Evolutionary conservation across 2,329 filamentous ascomycete species (phyloP), one percentile per base, ranked within the genome.

Genomic region (Aspergillus cejpii): DNA sequence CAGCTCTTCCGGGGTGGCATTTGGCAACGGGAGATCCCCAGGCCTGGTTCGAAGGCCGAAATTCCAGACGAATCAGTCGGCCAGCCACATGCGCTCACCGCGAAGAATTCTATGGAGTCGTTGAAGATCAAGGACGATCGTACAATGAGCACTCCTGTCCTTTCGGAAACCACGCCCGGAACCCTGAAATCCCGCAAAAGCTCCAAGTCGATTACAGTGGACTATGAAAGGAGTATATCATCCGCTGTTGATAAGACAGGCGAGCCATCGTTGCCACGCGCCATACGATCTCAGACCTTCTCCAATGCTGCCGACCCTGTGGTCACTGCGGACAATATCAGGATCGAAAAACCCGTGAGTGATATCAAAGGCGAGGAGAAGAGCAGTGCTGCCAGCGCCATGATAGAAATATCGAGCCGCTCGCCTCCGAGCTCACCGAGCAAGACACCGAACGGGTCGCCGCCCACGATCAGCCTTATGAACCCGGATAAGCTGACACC

Each of bases 1-100:
- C 88, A 95, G 63, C 70, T 73, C 15, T 89, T 87, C 75, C 79
- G 92, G 55, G 92, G 91, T 8, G 92, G 92, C 0, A 85, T 97
- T 15, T 98, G 81, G 81, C 66, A 74, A 50, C 66, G 71, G 43
- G 67, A 70, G 17, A 52, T 56, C 14, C 63, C 69, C 4, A 76
- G 75, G 41, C 61, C 67, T 3, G 63, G 63, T n/a, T 51, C 65
- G 3, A 58, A 62, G 38, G 51, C 56, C 15, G 63, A 68, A 26
- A 66, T 68, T 31, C 62, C 66, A 5, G 66, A 67, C 50, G 64
- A 65, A 48, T 59, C 60, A 6, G 60, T 43, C 6, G 54, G 43
- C 14, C 52, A 53, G 26, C 45, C 54, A 29, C 55, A 52, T 41
- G 49, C 56, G 6, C 37, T 59, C 12, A 37, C 47, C 19, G 47